phyloP scores from a whole-genome alignment of 148 eudicot genomes.

The Rhododendron mucronatum region DNA sequence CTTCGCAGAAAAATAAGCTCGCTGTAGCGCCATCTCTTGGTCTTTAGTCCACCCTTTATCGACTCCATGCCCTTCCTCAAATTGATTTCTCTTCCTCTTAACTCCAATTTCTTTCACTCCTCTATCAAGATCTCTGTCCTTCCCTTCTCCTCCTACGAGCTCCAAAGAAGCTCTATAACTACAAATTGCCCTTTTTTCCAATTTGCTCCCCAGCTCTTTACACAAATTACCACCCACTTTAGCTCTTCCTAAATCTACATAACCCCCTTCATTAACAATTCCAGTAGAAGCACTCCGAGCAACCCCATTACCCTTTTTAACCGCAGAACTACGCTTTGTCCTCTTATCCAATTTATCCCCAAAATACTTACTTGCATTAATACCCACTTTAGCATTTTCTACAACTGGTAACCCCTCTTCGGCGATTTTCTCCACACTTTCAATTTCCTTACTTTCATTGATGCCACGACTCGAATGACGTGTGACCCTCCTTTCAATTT shows the following conservation, averaged over 20 bases:
- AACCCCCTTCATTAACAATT: not conserved
- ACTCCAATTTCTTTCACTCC: constrained; percentile 28
- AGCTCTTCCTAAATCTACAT: not conserved
- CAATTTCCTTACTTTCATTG: not conserved
- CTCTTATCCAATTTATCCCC: not conserved
- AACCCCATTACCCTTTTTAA: not conserved
- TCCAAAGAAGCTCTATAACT: constrained; percentile 12
- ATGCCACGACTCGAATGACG: constrained; percentile 12
- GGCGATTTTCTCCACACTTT: not conserved
- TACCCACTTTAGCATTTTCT: not conserved
- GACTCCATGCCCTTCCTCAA: constrained; percentile 27
- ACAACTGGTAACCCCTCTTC: not conserved
- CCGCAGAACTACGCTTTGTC: not conserved
- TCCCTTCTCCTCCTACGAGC: constrained; percentile 13
- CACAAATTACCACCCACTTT: constrained; percentile 11
- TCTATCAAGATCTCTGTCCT: constrained; percentile 9
- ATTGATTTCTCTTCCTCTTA: constrained; percentile 57
- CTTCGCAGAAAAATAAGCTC: constrained; percentile 69
- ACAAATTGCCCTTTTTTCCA: constrained; percentile 15
- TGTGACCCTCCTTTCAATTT: constrained; percentile 22
- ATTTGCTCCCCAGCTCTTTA: constrained; percentile 1
- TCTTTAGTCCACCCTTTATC: constrained; percentile 65
- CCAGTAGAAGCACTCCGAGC: not conserved
- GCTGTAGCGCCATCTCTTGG: constrained; percentile 69
- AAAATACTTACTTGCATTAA: not conserved